Percentiles rank a stretch among this genome's conserved stretches.
Conservation (phyloP, 768 basidiomycete genomes). For the Tulasnella sp. region DNA sequence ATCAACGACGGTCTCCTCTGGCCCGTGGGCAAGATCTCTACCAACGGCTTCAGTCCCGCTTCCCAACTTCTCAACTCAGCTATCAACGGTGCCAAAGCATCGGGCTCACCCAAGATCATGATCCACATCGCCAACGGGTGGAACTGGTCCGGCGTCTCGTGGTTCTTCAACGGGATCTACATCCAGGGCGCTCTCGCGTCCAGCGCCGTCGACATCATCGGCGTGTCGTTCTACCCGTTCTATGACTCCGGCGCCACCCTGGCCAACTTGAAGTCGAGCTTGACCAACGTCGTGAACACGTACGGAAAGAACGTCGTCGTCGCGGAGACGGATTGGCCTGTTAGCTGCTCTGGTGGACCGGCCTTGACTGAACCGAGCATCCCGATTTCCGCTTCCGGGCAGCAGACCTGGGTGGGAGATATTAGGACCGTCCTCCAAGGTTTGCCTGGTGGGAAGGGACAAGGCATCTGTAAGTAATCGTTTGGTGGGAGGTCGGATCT, state of each 20-base stretch:
- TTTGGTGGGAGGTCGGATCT: neutral
- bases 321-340: slow-evolving; percentile 65
- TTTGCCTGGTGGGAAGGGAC: slow-evolving; percentile 40
- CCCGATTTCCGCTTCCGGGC: slow-evolving; percentile 50
- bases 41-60: slow-evolving; percentile 45
- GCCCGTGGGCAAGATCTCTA: slow-evolving; percentile 53
- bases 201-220: slow-evolving; percentile 54
- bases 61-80: slow-evolving; percentile 63
- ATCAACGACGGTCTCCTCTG: slow-evolving; percentile 63
- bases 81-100: slow-evolving; percentile 39
- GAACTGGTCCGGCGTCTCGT: slow-evolving; percentile 46
- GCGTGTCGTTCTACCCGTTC: slow-evolving; percentile 52
- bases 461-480: slow-evolving; percentile 30
- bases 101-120: slow-evolving; percentile 43
- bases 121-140: slow-evolving; percentile 64
- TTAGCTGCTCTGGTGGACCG: slow-evolving; percentile 46
- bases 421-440: slow-evolving; percentile 49
- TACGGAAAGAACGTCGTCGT: slow-evolving; percentile 56
- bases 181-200: slow-evolving; percentile 49
- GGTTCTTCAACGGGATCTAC: slow-evolving; percentile 54
- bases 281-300: slow-evolving; percentile 50
- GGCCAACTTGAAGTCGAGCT: slow-evolving; percentile 48
- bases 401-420: slow-evolving; percentile 51
- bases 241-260: slow-evolving; percentile 46
- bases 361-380: slow-evolving; percentile 38